Conservation (phyloP, 352 stramenopile genomes). For the Phytophthora foliorum region DNA sequence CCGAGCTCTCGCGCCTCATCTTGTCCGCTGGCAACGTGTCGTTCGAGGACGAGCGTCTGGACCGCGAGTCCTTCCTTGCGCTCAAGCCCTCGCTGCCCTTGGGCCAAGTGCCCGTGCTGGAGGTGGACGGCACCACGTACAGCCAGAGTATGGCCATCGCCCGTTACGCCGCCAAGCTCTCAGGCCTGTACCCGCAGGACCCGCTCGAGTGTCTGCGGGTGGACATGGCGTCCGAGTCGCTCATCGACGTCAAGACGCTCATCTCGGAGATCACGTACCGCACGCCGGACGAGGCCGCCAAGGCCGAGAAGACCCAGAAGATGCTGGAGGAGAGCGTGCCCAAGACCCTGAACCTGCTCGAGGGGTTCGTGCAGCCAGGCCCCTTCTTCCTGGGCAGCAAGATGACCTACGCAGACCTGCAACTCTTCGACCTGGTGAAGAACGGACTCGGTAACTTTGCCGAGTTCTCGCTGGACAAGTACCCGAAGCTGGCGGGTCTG, state of each 20-base stretch:
- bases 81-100: conserved; percentile 68
- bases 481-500: conserved; percentile 57
- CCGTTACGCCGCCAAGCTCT: conserved; percentile 62
- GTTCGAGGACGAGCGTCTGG: conserved; percentile 75
- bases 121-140: conserved; percentile 60
- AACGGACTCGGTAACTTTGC: conserved; percentile 51
- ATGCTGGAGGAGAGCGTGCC: conserved; percentile 54
- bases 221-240: conserved; percentile 58
- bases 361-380: conserved; percentile 45
- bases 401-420: conserved; percentile 61
- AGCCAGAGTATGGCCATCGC: conserved; percentile 69
- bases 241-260: conserved; percentile 46
- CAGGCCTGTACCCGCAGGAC: conserved; percentile 70
- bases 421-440: conserved; percentile 57
- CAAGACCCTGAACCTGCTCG: conserved; percentile 46
- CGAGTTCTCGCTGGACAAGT: conserved; percentile 46
- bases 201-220: conserved; percentile 61
- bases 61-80: conserved; percentile 46
- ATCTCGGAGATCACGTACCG: conserved; percentile 49
- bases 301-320: conserved; percentile 55
- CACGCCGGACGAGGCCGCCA: conserved; percentile 45
- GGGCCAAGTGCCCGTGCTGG: conserved; percentile 59
- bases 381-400: conserved; percentile 65
- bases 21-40: conserved; percentile 61
- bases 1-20: conserved; percentile 69